Evolutionary conservation across 306 rosid genomes (phyloP), one percentile per base, ranked within the genome.

Genomic region (Vigna radiata): DNA sequence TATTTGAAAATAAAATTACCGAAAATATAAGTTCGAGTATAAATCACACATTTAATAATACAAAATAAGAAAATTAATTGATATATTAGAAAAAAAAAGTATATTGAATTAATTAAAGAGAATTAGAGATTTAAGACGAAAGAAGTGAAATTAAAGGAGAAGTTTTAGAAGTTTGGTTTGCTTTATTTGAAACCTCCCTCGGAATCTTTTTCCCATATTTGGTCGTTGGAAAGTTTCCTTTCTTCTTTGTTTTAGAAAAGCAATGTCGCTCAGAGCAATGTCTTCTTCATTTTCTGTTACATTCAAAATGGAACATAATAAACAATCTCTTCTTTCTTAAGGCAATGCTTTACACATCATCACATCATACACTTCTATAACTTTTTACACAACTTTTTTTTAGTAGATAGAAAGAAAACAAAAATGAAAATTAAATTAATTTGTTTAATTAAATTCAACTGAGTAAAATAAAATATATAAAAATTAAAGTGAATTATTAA

Each of bases 291-390:
- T 59, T 47, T 61, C 4, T 17, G 3, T 19, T 29, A 17, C 44
- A 6, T 60, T 19, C 2, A 29, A 60, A 60, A 61, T 16, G 68
- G 46, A 61, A 13, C 66, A 13, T 3, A 55, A 72, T 73, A 23
- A 23, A n/a, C 31, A 59, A 76, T 50, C 54, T 41, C 72, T 73
- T 73, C 44, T 76, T 64, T 49, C 72, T 48, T 75, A 63, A 75
- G 72, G 63, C 13, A 74, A 47, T 12, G 29, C 18, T 59, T 46
- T 74, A 31, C 55, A 31, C 44, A 14, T 27, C 10, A 60, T 29
- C 17, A 27, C 3, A 27, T 4, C 3, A 1, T 6, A 37, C 2
- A 37, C 13, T 58, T 58, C 4, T 25, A 12, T 0, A 23, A 56
- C 63, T 56, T 15, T 55, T 56, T 56, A 23, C 13, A 12, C 63